A percentile compares a stretch with the other conserved stretches of the same genome.
Evolutionary conservation across 805 yeast genomes (phyloP).

Genomic region (Kluyveromyces siamensis): DNA sequence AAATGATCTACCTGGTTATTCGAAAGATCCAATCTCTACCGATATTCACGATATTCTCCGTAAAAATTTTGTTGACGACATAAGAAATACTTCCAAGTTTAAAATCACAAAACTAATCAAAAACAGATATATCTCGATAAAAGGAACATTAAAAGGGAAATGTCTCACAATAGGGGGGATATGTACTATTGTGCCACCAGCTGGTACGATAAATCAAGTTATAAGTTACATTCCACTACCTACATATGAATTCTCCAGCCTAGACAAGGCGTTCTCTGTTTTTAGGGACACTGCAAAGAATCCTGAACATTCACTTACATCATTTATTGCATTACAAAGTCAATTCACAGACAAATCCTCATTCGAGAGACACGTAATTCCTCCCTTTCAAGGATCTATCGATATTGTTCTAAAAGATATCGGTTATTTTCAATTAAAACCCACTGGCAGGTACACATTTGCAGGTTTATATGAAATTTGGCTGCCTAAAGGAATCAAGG

Average conservation of each 20-base stretch:
- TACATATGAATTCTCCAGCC: slow-evolving; percentile 25
- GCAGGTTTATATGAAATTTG: slow-evolving; percentile 37
- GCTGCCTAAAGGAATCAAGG: slow-evolving; percentile 48
- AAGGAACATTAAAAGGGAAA: slow-evolving; percentile 31
- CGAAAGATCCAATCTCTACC: slow-evolving; percentile 7
- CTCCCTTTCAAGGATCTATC: slow-evolving; percentile 61
- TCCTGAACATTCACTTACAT: slow-evolving; percentile 20
- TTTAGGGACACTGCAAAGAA: slow-evolving; percentile 16
- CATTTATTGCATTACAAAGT: slow-evolving; percentile 23
- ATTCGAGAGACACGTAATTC: slow-evolving; percentile 42
- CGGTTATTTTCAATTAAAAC: slow-evolving; percentile 54
- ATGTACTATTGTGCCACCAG: slow-evolving; percentile 48
- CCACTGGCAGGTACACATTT: slow-evolving; percentile 41
- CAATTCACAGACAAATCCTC: slow-evolving; percentile 13
- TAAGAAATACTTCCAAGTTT: slow-evolving; percentile 27
- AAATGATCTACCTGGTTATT: slow-evolving; percentile 35
- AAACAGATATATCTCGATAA: slow-evolving; percentile 28
- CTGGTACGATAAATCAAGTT: slow-evolving; percentile 38
- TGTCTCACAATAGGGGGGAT: slow-evolving; percentile 53
- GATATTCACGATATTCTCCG: slow-evolving; percentile 23
- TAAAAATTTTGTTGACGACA: slow-evolving; percentile 21
- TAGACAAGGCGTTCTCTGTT: slow-evolving; percentile 28
- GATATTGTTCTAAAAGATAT: slow-evolving; percentile 57
- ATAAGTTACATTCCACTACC: slow-evolving; percentile 37
- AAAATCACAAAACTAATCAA: slow-evolving; percentile 23